A percentile compares a stretch with the other conserved stretches of the same genome.
Conservation (phyloP, 1,284 basidiomycete genomes). For the Trichosporon ovoides region DNA sequence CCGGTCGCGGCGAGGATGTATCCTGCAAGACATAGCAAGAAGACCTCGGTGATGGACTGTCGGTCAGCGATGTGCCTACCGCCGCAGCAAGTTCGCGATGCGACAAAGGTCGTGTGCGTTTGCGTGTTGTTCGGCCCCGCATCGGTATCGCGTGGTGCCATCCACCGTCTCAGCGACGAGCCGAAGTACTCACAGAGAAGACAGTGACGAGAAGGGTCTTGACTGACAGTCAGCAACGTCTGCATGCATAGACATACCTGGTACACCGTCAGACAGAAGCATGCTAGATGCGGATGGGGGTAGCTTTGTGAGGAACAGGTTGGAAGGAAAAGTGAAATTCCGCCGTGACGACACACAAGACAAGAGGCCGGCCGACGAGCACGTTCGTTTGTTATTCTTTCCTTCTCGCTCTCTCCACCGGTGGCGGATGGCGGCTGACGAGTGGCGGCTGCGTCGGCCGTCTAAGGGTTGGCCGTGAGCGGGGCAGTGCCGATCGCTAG, state of each 20-base stretch:
- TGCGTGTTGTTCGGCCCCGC: too few relatives aligned
- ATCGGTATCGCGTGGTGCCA: too few relatives aligned
- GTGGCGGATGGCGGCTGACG: too few relatives aligned
- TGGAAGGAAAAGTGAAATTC: too few relatives aligned
- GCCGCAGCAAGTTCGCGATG: too few relatives aligned
- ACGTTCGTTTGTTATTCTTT: not conserved
- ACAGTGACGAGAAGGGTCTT: constrained; percentile 49
- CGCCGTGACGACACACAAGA: not conserved
- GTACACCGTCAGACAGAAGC: constrained; percentile 9
- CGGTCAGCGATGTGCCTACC: not conserved
- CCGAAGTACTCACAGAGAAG: constrained; percentile 55
- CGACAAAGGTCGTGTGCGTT: too few relatives aligned
- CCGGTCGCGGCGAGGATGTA: constrained; percentile 73
- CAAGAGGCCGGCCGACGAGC: not conserved
- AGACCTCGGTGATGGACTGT: constrained; percentile 84
- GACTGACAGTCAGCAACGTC: constrained; percentile 9
- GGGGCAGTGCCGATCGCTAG: not conserved
- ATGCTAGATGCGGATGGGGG: constrained; percentile 6
- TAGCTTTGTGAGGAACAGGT: not conserved
- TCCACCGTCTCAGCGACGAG: not conserved
- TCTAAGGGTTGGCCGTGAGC: too few relatives aligned
- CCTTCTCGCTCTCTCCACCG: too few relatives aligned
- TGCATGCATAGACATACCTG: not conserved
- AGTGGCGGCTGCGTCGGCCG: too few relatives aligned
- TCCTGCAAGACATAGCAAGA: constrained; percentile 77